phyloP scores from a whole-genome alignment of 1,139 yeast species.

The Scheffersomyces stambukii region DNA sequence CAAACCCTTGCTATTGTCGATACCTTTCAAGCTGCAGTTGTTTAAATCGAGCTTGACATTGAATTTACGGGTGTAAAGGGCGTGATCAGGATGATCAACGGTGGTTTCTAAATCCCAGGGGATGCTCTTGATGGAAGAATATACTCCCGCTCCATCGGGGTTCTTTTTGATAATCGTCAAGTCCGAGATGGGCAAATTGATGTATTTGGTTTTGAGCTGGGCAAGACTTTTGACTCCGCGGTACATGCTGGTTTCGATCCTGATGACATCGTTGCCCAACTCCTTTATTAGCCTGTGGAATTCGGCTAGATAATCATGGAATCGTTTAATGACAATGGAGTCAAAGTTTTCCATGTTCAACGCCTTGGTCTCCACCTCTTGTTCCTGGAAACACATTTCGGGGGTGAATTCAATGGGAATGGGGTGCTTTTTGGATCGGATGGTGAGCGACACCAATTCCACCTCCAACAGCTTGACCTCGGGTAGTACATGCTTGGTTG shows the following conservation, averaged over 20 bases:
- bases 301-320: conserved; percentile 24
- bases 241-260: conserved; percentile 34
- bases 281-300: conserved; percentile 28
- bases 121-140: conserved; percentile 16
- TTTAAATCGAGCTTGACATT: conserved; percentile 22
- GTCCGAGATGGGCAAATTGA: conserved; percentile 19
- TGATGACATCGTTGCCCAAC: conserved; percentile 32
- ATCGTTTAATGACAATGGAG: conserved; percentile 27
- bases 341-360: conserved; percentile 24
- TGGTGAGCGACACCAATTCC: conserved; percentile 36
- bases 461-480: conserved; percentile 30
- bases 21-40: conserved; percentile 23
- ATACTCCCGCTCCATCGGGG: conserved; percentile 16
- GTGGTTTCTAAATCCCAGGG: conserved; percentile 23
- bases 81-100: conserved; percentile 5
- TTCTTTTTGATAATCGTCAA: conserved; percentile 12
- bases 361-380: conserved; percentile 17
- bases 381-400: conserved; percentile 34
- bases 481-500: conserved; percentile 11
- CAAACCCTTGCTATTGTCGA: conserved; percentile 21
- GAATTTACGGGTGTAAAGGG: conserved; percentile 23
- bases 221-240: conserved; percentile 38
- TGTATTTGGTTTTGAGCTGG: conserved; percentile 28
- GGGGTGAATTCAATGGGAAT: conserved; percentile 42
- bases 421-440: conserved; percentile 29